Conservation (phyloP, 306 rosid species). For the Vigna hirtella region DNA sequence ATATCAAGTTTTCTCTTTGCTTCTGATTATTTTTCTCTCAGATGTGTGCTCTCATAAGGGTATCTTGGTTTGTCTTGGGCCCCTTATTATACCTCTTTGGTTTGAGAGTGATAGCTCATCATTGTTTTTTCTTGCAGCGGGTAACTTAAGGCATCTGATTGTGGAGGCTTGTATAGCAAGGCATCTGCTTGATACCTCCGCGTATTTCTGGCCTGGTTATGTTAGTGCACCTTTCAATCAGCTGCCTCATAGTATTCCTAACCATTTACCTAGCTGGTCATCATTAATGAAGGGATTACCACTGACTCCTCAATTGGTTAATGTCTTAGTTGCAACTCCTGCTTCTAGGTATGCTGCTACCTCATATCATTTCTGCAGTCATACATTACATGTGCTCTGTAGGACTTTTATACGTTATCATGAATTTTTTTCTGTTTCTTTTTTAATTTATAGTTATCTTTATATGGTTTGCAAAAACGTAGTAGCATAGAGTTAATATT, state of each 20-base stretch:
- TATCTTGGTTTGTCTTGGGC: constrained; percentile 25
- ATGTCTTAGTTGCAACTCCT: constrained; percentile 84
- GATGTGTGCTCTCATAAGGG: constrained; percentile 28
- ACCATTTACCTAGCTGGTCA: constrained; percentile 82
- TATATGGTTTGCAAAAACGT: constrained; percentile 10
- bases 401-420: background rate
- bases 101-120: constrained; percentile 31
- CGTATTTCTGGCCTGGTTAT: constrained; percentile 97
- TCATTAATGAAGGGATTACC: constrained; percentile 86
- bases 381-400: constrained; percentile 20
- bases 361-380: constrained; percentile 17
- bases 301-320: constrained; percentile 70
- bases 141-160: constrained; percentile 90
- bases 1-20: constrained; percentile 28
- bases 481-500: background rate
- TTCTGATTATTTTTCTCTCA: constrained; percentile 30
- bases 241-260: constrained; percentile 65
- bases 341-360: constrained; percentile 91
- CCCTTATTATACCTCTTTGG: constrained; percentile 15
- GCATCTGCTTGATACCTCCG: constrained; percentile 82
- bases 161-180: constrained; percentile 95
- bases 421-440: background rate
- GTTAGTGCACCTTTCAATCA: constrained; percentile 70
- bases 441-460: too few species aligned
- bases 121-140: constrained; percentile 65